Evolutionary conservation across 371 early-diverging fungal species (phyloP).

Genomic region (Choanephora cucurbitarum): DNA sequence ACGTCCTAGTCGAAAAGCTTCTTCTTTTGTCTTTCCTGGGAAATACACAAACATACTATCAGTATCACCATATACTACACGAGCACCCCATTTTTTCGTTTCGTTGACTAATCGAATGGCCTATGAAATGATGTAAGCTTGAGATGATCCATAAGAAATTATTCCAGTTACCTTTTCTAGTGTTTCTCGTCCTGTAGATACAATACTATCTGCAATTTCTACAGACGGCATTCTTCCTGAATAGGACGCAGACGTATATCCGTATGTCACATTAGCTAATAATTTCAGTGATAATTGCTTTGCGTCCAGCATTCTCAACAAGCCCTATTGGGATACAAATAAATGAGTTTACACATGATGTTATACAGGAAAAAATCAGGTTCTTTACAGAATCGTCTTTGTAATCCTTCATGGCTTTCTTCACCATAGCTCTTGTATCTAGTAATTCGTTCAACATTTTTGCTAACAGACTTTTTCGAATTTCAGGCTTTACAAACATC

Average conservation of each 20-base stretch:
- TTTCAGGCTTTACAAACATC: constrained; percentile 75
- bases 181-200: constrained; percentile 80
- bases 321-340: constrained; percentile 19
- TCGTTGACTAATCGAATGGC: constrained; percentile 69
- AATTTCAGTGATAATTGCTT: constrained; percentile 85
- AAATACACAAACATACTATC: constrained; percentile 86
- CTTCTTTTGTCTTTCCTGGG: constrained; percentile 64
- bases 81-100: constrained; percentile 70
- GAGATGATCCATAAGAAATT: too few relatives aligned
- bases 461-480: constrained; percentile 75
- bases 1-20: constrained; percentile 79
- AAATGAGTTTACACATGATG: background rate
- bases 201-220: constrained; percentile 91
- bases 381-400: constrained; percentile 57
- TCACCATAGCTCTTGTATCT: constrained; percentile 89
- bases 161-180: constrained; percentile 62
- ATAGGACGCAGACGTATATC: constrained; percentile 84
- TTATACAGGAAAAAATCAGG: background rate
- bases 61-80: constrained; percentile 92
- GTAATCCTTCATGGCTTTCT: constrained; percentile 77
- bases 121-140: constrained; percentile 19
- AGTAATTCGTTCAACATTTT: constrained; percentile 85
- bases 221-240: constrained; percentile 91
- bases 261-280: constrained; percentile 92
- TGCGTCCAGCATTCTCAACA: constrained; percentile 65